Evolutionary conservation across 768 basidiomycete genomes (phyloP), one percentile per base, ranked within the genome.

Genomic region (Leccinum longicurvipes): DNA sequence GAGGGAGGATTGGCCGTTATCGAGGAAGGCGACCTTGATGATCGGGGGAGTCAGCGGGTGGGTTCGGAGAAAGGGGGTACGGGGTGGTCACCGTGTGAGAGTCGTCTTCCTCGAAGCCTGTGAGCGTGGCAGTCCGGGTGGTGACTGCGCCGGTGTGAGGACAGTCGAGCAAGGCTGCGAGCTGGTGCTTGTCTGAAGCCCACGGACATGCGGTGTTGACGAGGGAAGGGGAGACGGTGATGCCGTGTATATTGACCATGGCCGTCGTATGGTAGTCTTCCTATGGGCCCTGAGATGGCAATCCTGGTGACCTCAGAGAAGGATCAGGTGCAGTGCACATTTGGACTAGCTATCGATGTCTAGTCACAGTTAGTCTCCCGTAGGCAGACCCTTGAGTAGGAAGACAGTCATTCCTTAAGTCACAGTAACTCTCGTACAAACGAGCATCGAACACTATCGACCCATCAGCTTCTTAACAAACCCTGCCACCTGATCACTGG

Each of bases 201-300:
- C 90, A 93, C 10, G 85, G 83, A 60, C 86, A 91, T 17, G 92
- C 85, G 1, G 87, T 80, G 67, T 93, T 93, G 60, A 93, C 74
- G 42, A 93, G 72, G 9, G 88, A 78, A 10, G 90, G 88, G 9
- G 76, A 63, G 50, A 91, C 72, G 48, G 74, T 63, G 57, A 90
- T 75, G 54, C 73, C 78, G 60, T 81, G 80, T 61, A 91, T 75
- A 53, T 70, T 63, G 58, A 81, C 84, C 86, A 89, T 88, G 31
- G 52, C 36, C 17, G 29, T n/a, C n/a, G n/a, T n/a, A n/a, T n/a
- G n/a, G n/a, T n/a, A n/a, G n/a, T n/a, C n/a, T n/a, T n/a, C n/a
- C n/a, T n/a, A n/a, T n/a, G n/a, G n/a, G n/a, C n/a, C n/a, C n/a
- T n/a, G n/a, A n/a, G n/a, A n/a, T n/a, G n/a, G n/a, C n/a, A n/a